Base-by-base conservation (phyloP, 164 flowering plant species). In the Sedum album region DNA sequence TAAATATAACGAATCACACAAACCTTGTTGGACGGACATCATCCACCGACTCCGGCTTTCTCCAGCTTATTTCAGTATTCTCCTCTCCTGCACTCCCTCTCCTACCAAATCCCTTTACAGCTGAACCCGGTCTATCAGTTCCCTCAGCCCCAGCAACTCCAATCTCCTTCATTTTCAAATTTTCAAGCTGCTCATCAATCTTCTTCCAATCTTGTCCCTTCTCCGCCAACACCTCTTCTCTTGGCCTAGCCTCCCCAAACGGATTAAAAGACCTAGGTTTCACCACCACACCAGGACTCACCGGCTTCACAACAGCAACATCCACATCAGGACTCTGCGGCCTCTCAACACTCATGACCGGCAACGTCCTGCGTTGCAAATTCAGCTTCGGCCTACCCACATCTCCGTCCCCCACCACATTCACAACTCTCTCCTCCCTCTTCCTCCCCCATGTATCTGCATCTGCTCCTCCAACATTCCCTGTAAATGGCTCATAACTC, bases 211-310 rank as follows among this genome's bases (percentile, higher is more conserved):
- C 99, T 74, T 88, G 82, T 18, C 97, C 99, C 69, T 90, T 88
- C 79, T 90, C 90, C 25, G 86, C 88, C 86, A 95, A 78, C 9
- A 95, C 89, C 78, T 88, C 93, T 81, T 95, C 99, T 73, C 99
- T 86, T 0, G 99, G 99, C 76, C 97, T 81, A 1, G 99, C 99
- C n/a, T 73, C 91, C 0, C 99, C 99, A 71, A 95, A 95, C 0
- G 97, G 99, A 65, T 81, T 66, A 18, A 48, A 44, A 31, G 53
- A 41, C 49, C 53, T 28, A 14, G 68, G 25, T 35, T 66, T 66
- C 38, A 41, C 68, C 9, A 28, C 31, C 48, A 46, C 9, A 25
- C 88, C 3, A 82, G 66, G 65, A 4, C 55, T 73, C 62, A 77
- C 77, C 68, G 65, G 7, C 33, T 28, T 62, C 33, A 4, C 68